Evolutionary conservation across 1,284 basidiomycete species (phyloP), one percentile per base, ranked within the genome.

Genomic region (Ceratobasidium sp.): DNA sequence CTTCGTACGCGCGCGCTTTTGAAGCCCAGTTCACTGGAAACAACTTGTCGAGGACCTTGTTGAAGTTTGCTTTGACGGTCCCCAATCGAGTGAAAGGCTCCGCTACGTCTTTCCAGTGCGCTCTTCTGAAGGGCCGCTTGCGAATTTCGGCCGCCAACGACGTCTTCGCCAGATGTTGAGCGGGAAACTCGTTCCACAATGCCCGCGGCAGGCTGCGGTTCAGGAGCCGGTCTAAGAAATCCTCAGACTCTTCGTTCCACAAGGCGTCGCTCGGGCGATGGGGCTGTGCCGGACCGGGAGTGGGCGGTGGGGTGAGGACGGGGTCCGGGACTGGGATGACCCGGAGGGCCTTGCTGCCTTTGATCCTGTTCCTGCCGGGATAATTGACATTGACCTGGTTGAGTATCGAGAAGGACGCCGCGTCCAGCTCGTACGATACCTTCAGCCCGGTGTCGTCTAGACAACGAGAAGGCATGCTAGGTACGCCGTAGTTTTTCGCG

Each of bases 341-440:
- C 3, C 61, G 33, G 1, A 66, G 15, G 3, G 64, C 42, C 23
- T 49, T 66, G 46, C 64, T 66, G 13, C 6, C 13, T n/a, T 66
- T 66, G 64, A 66, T 66, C 26, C n/a, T 46, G n/a, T 66, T 39
- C 1, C 64, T 20, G 6, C 64, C 64, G 10, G 64, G 64, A 44
- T 12, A 23, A 10, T 46, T 66, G 1, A 46, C 40, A 15, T 66
- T 44, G 42, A n/a, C 6, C 20, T 66, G 46, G n/a, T 33, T 1
- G 12, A 71, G 4, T 26, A 71, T 71, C 55, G 9, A 23, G 53
- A 71, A 71, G 10, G 13, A 42, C 2, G 40, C 33, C 5, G 69
- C 15, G 6, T 71, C 33, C 20, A 71, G 23, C n/a, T 42, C 33
- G n/a, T 71, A 71, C 13, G 69, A 56, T 0, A 71, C 23, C 10